These are phyloP conservation scores for Candida boleticola DNA, from an alignment of 805 yeast species.

Conservation along the genomic window DNA sequence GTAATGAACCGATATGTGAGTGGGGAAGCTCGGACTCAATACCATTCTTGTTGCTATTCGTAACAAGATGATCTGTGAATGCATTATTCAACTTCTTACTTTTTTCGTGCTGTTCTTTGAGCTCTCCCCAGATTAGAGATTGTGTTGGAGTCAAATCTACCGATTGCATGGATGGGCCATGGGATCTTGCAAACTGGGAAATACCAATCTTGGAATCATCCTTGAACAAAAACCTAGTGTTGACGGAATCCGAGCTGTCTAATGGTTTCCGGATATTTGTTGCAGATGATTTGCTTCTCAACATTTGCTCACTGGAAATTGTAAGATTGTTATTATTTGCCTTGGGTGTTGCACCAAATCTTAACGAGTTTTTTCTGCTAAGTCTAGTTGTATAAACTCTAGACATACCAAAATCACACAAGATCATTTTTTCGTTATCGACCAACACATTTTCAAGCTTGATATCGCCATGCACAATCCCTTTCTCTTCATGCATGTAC, in stretches of 20 bases:
- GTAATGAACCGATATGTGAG: constrained; percentile 81
- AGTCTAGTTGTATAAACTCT: constrained; percentile 29
- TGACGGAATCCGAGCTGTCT: constrained; percentile 28
- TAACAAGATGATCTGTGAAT: not conserved
- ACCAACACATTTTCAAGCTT: constrained; percentile 79
- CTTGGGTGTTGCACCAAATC: not conserved
- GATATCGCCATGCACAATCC: constrained; percentile 78
- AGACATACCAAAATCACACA: constrained; percentile 92
- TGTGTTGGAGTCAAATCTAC: constrained; percentile 28
- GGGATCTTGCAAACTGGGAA: constrained; percentile 21
- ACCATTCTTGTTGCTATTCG: constrained; percentile 5
- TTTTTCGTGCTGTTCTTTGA: not conserved
- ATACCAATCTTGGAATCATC: constrained; percentile 36
- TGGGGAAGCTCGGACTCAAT: constrained; percentile 51
- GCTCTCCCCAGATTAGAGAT: constrained; percentile 10
- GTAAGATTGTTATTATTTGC: not conserved
- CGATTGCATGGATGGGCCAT: constrained; percentile 35
- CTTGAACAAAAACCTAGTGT: constrained; percentile 17
- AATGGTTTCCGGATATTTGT: constrained; percentile 34
- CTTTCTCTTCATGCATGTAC: constrained; percentile 54
- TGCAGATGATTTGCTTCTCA: constrained; percentile 34
- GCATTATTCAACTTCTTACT: not conserved
- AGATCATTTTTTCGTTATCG: constrained; percentile 45
- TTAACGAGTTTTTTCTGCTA: constrained; percentile 20
- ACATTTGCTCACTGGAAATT: constrained; percentile 10